Evolutionary conservation across 2,329 filamentous ascomycete genomes (phyloP).

Genomic region (Aspergillus glaucus): DNA sequence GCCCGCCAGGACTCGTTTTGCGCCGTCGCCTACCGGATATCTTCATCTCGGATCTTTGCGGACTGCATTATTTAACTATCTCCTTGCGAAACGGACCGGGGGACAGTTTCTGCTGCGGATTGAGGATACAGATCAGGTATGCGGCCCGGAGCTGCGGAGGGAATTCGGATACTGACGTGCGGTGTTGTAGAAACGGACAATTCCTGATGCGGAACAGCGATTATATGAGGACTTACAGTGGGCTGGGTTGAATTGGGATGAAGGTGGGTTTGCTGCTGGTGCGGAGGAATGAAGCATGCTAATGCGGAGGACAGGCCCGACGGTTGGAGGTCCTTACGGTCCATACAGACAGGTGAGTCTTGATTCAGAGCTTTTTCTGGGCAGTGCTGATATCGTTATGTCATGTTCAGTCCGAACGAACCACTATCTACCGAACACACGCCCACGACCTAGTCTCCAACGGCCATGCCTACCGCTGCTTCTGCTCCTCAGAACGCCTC

Average conservation of each 20-base stretch:
- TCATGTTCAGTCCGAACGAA: conserved; percentile 64
- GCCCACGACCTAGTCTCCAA: conserved; percentile 61
- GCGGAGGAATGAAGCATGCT: neutral
- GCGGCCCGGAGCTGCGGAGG: conserved; percentile 14
- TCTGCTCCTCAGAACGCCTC: conserved; percentile 71
- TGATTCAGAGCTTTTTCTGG: neutral
- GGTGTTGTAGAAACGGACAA: conserved; percentile 63
- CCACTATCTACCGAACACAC: conserved; percentile 64
- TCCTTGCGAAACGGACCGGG: conserved; percentile 79
- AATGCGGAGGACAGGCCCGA: conserved; percentile 54
- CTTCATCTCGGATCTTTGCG: conserved; percentile 86
- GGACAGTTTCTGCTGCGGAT: conserved; percentile 87
- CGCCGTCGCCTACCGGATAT: conserved; percentile 90
- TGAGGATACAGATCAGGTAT: conserved; percentile 89
- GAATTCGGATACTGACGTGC: conserved; percentile 24
- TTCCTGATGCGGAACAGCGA: conserved; percentile 69
- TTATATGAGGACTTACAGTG: conserved; percentile 76
- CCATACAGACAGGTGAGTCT: conserved; percentile 71
- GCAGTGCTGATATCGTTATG: neutral
- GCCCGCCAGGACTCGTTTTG: conserved; percentile 77
- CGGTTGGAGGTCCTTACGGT: conserved; percentile 71
- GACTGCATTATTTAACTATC: conserved; percentile 91
- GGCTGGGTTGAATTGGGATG: conserved; percentile 89
- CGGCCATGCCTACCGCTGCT: conserved; percentile 84
- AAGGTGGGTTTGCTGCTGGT: conserved; percentile 51